These are phyloP conservation scores for Parachaetomium inaequale DNA, from an alignment of 495 filamentous ascomycete genomes.

Conservation along the genomic window DNA sequence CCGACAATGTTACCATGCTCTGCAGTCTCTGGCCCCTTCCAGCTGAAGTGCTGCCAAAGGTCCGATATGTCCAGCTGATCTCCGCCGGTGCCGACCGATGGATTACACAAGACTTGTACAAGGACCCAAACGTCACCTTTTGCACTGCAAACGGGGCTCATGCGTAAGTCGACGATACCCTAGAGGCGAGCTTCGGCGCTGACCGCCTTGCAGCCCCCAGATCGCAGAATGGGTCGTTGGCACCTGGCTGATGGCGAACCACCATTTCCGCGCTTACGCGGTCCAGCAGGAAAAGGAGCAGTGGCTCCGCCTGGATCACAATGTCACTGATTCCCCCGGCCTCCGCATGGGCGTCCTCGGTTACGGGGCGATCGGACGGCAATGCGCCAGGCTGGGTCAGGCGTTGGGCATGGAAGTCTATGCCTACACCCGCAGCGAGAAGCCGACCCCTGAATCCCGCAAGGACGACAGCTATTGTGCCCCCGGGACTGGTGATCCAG, in stretches of 20 bases:
- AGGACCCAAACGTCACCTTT: slow-evolving; percentile 29
- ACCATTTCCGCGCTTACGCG: slow-evolving; percentile 30
- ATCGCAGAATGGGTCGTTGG: slow-evolving; percentile 47
- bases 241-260: slow-evolving; percentile 35
- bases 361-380: slow-evolving; percentile 56
- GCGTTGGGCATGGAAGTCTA: slow-evolving; percentile 78
- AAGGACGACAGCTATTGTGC: slow-evolving; percentile 65
- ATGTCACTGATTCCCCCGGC: slow-evolving; percentile 30
- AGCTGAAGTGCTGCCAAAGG: slow-evolving; percentile 24
- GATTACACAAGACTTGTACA: slow-evolving; percentile 29
- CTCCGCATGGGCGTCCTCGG: slow-evolving; percentile 42
- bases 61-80: slow-evolving; percentile 34
- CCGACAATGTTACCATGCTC: slow-evolving; percentile 33
- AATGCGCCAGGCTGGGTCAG: slow-evolving; percentile 63
- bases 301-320: slow-evolving; percentile 4
- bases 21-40: slow-evolving; percentile 21
- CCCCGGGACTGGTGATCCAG: slow-evolving; percentile 71
- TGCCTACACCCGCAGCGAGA: slow-evolving; percentile 71
- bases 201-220: slow-evolving; percentile 28
- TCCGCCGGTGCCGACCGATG: slow-evolving; percentile 36
- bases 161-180: slow-evolving; percentile 11
- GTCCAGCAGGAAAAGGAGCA: slow-evolving; percentile 19
- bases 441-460: slow-evolving; percentile 51
- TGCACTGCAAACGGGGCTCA: slow-evolving; percentile 34
- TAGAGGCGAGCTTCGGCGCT: no score